phyloP scores from a whole-genome alignment of 768 basidiomycete species.

The Postia placenta region DNA sequence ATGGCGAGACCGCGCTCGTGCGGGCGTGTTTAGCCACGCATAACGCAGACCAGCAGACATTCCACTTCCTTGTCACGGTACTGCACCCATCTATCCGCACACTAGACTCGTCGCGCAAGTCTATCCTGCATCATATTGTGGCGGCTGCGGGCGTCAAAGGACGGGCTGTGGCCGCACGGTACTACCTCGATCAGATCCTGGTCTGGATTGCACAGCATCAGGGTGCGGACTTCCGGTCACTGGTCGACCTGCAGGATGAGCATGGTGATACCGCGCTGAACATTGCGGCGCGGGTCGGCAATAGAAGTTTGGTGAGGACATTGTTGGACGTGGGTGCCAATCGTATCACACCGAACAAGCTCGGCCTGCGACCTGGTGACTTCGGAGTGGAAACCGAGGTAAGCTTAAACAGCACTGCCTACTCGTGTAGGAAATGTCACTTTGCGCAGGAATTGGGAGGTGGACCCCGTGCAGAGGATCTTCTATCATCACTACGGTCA shows the following conservation, averaged over 20 bases:
- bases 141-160: conserved; percentile 90
- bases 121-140: conserved; percentile 87
- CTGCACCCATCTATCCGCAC: conserved; percentile 79
- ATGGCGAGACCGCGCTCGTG: conserved; percentile 92
- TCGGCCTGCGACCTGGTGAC: conserved; percentile 89
- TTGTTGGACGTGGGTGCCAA: conserved; percentile 92
- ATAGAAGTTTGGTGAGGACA: conserved; percentile 77
- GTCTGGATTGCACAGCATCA: conserved; percentile 78
- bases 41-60: conserved; percentile 73
- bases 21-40: conserved; percentile 88
- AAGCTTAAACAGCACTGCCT: conserved; percentile 18
- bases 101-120: conserved; percentile 79
- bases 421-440: background rate
- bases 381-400: conserved; percentile 94
- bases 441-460: conserved; percentile 56
- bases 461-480: conserved; percentile 69
- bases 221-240: conserved; percentile 65
- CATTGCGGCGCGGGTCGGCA: conserved; percentile 92
- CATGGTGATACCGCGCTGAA: conserved; percentile 96
- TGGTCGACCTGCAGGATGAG: conserved; percentile 90
- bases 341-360: conserved; percentile 80
- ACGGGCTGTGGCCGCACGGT: conserved; percentile 74
- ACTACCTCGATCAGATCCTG: conserved; percentile 89
- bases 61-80: conserved; percentile 55
- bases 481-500: conserved; percentile 67